Base-by-base conservation (phyloP, 176 grass and related monocot species). In the Aegilops umbellulata region DNA sequence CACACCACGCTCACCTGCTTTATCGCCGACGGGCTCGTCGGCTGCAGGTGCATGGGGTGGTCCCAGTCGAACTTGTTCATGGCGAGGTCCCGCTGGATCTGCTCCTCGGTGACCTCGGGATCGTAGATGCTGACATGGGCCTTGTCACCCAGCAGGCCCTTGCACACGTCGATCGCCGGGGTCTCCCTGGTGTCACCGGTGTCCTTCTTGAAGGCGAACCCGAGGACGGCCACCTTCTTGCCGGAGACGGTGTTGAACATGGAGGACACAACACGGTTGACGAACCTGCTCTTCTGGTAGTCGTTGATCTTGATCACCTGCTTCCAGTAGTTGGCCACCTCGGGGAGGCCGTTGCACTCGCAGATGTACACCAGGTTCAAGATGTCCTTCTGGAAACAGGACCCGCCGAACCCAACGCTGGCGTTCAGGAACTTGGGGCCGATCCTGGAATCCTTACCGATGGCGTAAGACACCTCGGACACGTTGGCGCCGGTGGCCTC, bases 301-400 rank as follows among this genome's bases (percentile, higher is more conserved):
- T 95, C 91, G 15, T 95, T 95, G 86, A 95, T 95, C 94, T 95
- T 95, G 86, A 95, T 95, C 23, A 95, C 94, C 84, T 95, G 91
- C 89, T 95, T 95, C 94, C 94, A 95, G 77, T 95, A 95, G 86
- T 91, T 93, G 17, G 94, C 94, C 49, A 93, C 94, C 77, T 95
- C 91, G 1, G 94, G 94, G 31, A 95, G 85, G 83, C 94, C 94
- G 17, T 95, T 95, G 88, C 94, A 95, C 83, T 95, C 94, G 4
- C 94, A 95, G 79, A 95, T 95, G 86, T 95, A 95, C 63, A 95
- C 91, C 81, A 95, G 39, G 80, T 95, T 95, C 86, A 95, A 58
- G 62, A 95, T 95, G 65, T 95, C 94, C 88, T 95, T 95, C 85
- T 95, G 94, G 89, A 95, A 95, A 53, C 94, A 95, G 25, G 94